phyloP scores from a whole-genome alignment of 2,329 filamentous ascomycete species.

The Diaporthe sp. region DNA sequence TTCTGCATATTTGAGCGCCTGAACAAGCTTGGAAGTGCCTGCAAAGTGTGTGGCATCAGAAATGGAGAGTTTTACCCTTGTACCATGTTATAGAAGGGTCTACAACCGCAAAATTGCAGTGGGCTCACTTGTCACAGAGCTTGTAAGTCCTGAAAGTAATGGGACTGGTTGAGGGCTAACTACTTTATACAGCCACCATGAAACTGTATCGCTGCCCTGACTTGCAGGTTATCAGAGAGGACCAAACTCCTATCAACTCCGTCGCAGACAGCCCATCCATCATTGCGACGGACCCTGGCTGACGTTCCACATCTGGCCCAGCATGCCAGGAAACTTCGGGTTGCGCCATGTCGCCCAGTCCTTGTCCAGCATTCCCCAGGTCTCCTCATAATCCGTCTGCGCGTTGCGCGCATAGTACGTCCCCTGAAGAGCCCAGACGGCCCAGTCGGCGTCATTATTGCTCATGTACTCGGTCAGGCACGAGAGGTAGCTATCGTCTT shows the following conservation, averaged over 20 bases:
- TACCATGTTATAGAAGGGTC: background rate
- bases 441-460: slow-evolving; percentile 71
- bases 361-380: slow-evolving; percentile 63
- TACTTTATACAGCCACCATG: background rate
- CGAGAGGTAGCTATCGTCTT: slow-evolving; percentile 63
- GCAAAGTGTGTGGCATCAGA: background rate
- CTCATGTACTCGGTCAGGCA: slow-evolving; percentile 68
- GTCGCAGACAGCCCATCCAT: background rate
- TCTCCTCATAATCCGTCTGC: slow-evolving; percentile 65
- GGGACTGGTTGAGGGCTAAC: background rate
- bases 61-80: too few species aligned
- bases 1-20: background rate
- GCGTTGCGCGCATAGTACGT: slow-evolving; percentile 71
- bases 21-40: too few species aligned
- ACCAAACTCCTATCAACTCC: background rate
- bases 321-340: slow-evolving; percentile 49
- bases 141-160: background rate
- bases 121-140: background rate
- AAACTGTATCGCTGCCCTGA: background rate
- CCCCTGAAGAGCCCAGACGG: slow-evolving; percentile 70
- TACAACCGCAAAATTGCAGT: background rate
- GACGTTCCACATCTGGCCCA: slow-evolving; percentile 56
- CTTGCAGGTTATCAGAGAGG: background rate
- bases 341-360: slow-evolving; percentile 57
- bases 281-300: slow-evolving; percentile 55